phyloP scores from a whole-genome alignment of 352 stramenopile genomes.

The Pseudoperonospora humuli region DNA sequence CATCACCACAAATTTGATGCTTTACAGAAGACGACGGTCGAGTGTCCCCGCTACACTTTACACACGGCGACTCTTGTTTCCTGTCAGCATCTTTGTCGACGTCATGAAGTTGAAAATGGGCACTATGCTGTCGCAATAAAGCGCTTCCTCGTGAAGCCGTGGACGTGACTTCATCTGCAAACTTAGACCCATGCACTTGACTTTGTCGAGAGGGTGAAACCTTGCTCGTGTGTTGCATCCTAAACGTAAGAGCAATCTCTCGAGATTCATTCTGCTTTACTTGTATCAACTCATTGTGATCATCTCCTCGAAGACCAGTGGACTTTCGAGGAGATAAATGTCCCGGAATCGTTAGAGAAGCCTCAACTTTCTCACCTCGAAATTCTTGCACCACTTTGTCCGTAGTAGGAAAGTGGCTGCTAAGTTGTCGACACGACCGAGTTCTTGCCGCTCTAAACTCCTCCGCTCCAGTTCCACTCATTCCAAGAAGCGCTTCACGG shows the following conservation, averaged over 20 bases:
- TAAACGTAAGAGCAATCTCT: conserved; percentile 4
- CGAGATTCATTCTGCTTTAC: conserved; percentile 3
- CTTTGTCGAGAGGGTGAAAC: conserved; percentile 6
- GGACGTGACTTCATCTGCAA: conserved; percentile 3
- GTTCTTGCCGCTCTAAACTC: conserved; percentile 6
- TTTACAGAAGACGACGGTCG: conserved; percentile 6
- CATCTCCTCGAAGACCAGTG: too few species aligned
- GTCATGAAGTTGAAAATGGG: conserved; percentile 9
- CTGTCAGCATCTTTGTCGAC: background rate
- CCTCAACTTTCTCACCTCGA: background rate
- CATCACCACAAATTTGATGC: conserved; percentile 8
- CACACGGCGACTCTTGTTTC: background rate
- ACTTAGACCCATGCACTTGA: conserved; percentile 3
- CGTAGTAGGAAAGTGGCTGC: conserved; percentile 2
- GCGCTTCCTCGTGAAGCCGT: conserved; percentile 4
- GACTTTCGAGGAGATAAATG: conserved; percentile 12
- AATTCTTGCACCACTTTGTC: conserved; percentile 9
- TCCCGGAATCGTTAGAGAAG: background rate
- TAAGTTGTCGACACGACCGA: conserved; percentile 3
- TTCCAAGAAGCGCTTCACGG: conserved; percentile 6
- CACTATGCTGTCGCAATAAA: conserved; percentile 2
- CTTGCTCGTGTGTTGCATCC: background rate
- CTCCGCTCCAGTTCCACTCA: conserved; percentile 10
- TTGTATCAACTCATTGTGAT: conserved; percentile 12
- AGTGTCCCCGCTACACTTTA: background rate